Evolutionary conservation across 805 yeast genomes (phyloP), one percentile per base, ranked within the genome.

Genomic region (Metschnikowia drakensbergensis): DNA sequence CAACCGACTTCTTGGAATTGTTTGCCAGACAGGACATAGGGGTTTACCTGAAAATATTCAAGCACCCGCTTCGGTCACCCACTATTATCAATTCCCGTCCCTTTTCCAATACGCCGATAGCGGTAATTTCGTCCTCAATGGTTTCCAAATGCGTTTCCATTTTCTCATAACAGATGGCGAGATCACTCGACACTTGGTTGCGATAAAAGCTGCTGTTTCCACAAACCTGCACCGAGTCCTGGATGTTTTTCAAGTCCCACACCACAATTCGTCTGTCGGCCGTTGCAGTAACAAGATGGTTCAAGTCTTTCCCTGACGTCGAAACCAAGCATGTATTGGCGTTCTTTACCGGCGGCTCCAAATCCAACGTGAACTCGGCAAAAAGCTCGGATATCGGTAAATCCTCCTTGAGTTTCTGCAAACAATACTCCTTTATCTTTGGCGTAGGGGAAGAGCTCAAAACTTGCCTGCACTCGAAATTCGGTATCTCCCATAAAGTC

Each of bases 401-500:
- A 6, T 58, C 58, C n/a, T 53, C 13, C 6, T 55, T 52, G 26
- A 66, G 41, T 35, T 66, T 67, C 25, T 53, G 58, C 30, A 63
- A 48, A 6, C 44, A 37, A 51, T 67, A 69, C 22, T 53, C 55
- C 40, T 58, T 66, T 22, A 60, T 53, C 13, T 48, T 52, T 3
- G 68, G 64, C 13, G 37, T 47, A 6, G 42, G 47, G 5, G 53
- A 51, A 3, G 66, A 54, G 26, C 63, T 55, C 27, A 60, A 59
- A 1, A 69, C 55, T 47, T 66, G 64, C 37, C 75, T 69, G 58
- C 95, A 86, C 41, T 77, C 80, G 17, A 80, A 69, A 25, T 76
- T 73, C 6, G 88, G 82, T 9, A 87, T 72, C 58, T 88, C 92
- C 94, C 96, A 87, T 0, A 88, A 74, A 0, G 86, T 75, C 4